Conservation (phyloP, 495 filamentous ascomycete genomes). For the Talaromyces borbonicus region DNA sequence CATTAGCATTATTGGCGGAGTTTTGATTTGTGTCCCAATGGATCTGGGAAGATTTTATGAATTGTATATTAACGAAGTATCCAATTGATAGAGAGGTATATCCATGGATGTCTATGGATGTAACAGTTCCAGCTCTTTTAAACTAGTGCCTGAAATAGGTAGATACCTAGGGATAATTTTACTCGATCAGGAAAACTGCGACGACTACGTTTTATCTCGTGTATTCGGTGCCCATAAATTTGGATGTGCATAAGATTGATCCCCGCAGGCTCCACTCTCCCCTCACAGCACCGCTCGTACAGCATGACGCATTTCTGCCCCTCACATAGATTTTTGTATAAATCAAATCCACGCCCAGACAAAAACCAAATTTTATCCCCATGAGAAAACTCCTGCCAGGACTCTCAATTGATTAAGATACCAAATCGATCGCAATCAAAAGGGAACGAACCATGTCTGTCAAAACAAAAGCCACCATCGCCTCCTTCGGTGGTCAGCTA, state of each 20-base stretch:
- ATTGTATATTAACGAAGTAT: too few species aligned
- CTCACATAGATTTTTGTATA: neutral
- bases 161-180: conserved; percentile 6
- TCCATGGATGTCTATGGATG: too few species aligned
- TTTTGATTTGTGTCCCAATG: neutral
- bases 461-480: conserved; percentile 79
- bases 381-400: too few species aligned
- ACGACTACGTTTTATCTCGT: too few species aligned
- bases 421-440: neutral
- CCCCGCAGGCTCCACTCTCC: neutral
- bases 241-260: too few species aligned
- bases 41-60: too few species aligned
- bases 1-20: neutral
- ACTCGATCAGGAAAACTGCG: neutral
- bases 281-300: conserved; percentile 1
- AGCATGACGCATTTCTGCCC: conserved; percentile 2
- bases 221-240: too few species aligned
- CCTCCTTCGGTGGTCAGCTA: conserved; percentile 90
- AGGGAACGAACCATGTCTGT: conserved; percentile 49
- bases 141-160: neutral
- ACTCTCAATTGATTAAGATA: too few species aligned
- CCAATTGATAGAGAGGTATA: too few species aligned
- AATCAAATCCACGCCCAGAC: too few species aligned
- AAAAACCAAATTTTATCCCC: too few species aligned
- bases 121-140: neutral